Percentiles rank a stretch among this genome's conserved stretches.
These are phyloP conservation scores for Boechera divaricarpa DNA, from an alignment of 345 rosid species.

Conservation along the genomic window DNA sequence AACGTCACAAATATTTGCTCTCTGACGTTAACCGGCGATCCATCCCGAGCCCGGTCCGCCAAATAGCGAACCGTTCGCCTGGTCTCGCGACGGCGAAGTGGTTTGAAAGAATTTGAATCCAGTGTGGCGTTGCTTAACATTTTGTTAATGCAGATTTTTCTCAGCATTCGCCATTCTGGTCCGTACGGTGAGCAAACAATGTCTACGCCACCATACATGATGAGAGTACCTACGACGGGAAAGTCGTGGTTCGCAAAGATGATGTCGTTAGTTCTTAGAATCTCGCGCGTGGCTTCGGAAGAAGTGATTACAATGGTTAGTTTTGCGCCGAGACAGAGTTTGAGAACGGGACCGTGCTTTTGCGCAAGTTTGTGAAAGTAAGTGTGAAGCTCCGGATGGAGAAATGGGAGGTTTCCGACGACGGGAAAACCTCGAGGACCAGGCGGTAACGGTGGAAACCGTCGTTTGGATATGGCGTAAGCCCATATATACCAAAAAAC, in stretches of 20 bases:
- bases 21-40: constrained; percentile 46
- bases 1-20: constrained; percentile 44
- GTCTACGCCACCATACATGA: constrained; percentile 37
- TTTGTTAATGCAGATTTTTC: constrained; percentile 37
- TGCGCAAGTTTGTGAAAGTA: constrained; percentile 29
- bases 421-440: constrained; percentile 44
- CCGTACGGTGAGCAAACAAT: constrained; percentile 28
- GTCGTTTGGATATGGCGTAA: constrained; percentile 13
- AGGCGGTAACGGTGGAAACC: constrained; percentile 29
- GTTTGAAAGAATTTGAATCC: constrained; percentile 26
- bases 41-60: constrained; percentile 33
- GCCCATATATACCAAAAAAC: constrained; percentile 11
- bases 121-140: constrained; percentile 45
- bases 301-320: constrained; percentile 36
- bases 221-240: background rate
- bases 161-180: constrained; percentile 38
- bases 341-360: constrained; percentile 44
- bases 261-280: constrained; percentile 36
- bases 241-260: constrained; percentile 44
- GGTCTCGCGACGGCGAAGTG: constrained; percentile 25
- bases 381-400: constrained; percentile 37
- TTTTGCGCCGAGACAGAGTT: constrained; percentile 43
- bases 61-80: constrained; percentile 23
- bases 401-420: constrained; percentile 42
- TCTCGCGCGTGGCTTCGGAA: constrained; percentile 16